Evolutionary conservation across 441 rosid genomes (phyloP).

Genomic region (Euphorbia corollata): DNA sequence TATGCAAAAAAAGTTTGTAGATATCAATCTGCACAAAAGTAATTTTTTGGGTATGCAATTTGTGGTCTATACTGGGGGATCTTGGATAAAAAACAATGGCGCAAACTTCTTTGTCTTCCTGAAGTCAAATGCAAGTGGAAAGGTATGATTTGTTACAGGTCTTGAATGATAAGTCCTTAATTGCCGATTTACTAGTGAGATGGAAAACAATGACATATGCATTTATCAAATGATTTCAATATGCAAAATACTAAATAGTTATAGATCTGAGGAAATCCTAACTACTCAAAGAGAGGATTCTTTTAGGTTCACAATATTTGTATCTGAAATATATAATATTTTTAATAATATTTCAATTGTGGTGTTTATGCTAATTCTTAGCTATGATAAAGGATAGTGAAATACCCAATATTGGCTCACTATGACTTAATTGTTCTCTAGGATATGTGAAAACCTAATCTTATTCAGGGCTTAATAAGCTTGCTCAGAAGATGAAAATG

Average conservation of each 20-base stretch:
- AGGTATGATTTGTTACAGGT: constrained; percentile 26
- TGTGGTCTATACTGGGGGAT: constrained; percentile 52
- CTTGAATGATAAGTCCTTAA: background rate
- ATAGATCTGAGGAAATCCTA: background rate
- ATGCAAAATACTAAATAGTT: background rate
- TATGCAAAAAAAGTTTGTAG: constrained; percentile 35
- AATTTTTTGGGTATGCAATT: constrained; percentile 50
- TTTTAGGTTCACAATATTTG: background rate
- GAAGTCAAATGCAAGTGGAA: constrained; percentile 32
- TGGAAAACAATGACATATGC: background rate
- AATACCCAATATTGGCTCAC: too few relatives aligned
- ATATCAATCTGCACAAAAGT: constrained; percentile 45
- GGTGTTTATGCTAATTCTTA: background rate
- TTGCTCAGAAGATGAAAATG: background rate
- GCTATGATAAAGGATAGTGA: background rate
- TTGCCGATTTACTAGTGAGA: background rate
- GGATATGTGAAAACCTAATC: background rate
- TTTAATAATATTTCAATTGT: background rate
- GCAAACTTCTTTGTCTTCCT: constrained; percentile 38
- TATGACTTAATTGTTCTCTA: background rate
- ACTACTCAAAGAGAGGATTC: background rate
- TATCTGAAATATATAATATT: background rate
- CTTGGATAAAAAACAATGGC: constrained; percentile 57
- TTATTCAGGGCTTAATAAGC: background rate
- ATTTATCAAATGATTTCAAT: background rate